Conservation (phyloP, 805 yeast species). For the Teunomyces tritomae region DNA sequence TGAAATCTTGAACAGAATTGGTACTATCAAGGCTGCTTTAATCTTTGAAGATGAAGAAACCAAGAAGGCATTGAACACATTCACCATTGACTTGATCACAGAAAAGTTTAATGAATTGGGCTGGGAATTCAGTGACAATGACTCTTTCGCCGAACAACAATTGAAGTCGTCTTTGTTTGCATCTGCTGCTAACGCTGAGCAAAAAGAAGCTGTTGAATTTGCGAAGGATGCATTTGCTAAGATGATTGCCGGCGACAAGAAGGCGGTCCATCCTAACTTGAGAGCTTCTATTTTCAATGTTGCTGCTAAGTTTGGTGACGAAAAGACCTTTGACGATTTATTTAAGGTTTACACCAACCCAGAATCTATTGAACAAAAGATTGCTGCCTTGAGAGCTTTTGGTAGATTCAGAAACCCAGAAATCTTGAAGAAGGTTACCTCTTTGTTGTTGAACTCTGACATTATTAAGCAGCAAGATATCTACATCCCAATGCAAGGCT, state of each 20-base stretch:
- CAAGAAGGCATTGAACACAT: conserved; percentile 47
- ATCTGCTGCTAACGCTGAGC: conserved; percentile 55
- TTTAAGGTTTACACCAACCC: conserved; percentile 61
- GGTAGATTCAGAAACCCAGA: conserved; percentile 59
- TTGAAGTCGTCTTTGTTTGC: conserved; percentile 64
- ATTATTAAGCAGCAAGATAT: conserved; percentile 68
- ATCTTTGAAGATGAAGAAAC: conserved; percentile 49
- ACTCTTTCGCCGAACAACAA: conserved; percentile 60
- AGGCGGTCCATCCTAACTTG: conserved; percentile 72
- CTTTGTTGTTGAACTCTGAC: conserved; percentile 53
- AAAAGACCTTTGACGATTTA: conserved; percentile 59
- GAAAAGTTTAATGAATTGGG: conserved; percentile 58
- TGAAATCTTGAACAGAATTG: conserved; percentile 50
- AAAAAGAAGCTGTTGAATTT: conserved; percentile 44
- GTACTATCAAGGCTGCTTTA: conserved; percentile 51
- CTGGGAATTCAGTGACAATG: conserved; percentile 56
- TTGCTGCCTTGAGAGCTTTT: conserved; percentile 64
- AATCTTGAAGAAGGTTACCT: conserved; percentile 55
- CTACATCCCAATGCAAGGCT: conserved; percentile 72
- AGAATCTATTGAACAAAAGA: conserved; percentile 60
- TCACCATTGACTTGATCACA: conserved; percentile 54
- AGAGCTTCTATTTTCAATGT: conserved; percentile 62
- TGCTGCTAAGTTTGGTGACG: conserved; percentile 66
- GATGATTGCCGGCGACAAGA: conserved; percentile 59
- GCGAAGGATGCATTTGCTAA: conserved; percentile 50